Conservation (phyloP, 139 green algal genomes). For the Tetraselmis striata region DNA sequence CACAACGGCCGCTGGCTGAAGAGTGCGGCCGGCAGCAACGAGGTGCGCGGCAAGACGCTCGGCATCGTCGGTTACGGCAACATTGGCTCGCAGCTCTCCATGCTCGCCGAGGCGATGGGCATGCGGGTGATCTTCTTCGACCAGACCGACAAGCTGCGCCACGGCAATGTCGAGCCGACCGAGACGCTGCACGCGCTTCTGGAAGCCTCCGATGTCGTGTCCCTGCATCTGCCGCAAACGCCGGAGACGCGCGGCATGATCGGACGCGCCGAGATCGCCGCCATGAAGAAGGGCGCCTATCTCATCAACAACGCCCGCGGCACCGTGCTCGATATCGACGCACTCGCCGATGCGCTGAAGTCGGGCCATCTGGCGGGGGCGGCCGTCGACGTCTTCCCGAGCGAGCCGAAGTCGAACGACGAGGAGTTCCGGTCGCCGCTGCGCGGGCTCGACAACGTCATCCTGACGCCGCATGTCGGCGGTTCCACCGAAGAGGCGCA, state of each 20-base stretch:
- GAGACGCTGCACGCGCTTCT: neutral
- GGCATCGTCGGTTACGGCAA: slow-evolving; percentile 3
- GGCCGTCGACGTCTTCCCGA: neutral
- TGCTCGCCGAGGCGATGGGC: neutral
- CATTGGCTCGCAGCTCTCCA: neutral
- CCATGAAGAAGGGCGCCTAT: slow-evolving; percentile 8
- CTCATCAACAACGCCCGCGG: slow-evolving; percentile 7
- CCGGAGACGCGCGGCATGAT: neutral
- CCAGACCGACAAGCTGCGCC: neutral
- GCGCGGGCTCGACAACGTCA: too few species aligned
- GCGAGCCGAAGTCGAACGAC: neutral
- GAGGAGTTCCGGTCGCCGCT: neutral
- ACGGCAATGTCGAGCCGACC: neutral
- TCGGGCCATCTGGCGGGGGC: neutral
- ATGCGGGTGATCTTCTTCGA: slow-evolving; percentile 3
- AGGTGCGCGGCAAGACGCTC: slow-evolving; percentile 8
- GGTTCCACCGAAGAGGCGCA: slow-evolving; percentile 10
- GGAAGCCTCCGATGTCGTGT: neutral
- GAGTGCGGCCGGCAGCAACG: neutral
- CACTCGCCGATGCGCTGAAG: neutral
- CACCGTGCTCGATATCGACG: neutral
- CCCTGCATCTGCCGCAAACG: slow-evolving; percentile 5
- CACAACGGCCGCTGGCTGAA: slow-evolving; percentile 3
- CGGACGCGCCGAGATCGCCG: neutral
- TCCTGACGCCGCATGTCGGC: slow-evolving; percentile 8